These are phyloP conservation scores for Trypanosoma cruzi DNA, from an alignment of 208 protist species.

Conservation along the genomic window DNA sequence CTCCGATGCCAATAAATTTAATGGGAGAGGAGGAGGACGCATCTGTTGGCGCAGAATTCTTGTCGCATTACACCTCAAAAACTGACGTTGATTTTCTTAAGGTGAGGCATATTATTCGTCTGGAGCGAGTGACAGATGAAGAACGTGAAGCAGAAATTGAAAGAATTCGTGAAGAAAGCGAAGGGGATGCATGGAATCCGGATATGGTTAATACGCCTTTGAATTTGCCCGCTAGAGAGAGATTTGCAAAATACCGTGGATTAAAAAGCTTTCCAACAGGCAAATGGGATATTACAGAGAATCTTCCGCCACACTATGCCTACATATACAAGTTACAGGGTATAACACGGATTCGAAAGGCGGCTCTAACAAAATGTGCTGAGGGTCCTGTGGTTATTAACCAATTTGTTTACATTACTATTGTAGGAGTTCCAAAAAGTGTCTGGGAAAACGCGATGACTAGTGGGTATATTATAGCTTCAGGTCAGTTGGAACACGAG, in stretches of 20 bases:
- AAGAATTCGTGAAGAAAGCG: conserved; percentile 69
- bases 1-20: background rate
- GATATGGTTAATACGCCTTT: conserved; percentile 89
- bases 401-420: conserved; percentile 66
- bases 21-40: conserved; percentile 51
- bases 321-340: conserved; percentile 92
- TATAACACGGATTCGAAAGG: conserved; percentile 73
- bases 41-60: conserved; percentile 56
- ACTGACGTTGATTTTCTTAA: conserved; percentile 87
- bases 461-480: conserved; percentile 70
- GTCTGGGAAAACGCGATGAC: conserved; percentile 42
- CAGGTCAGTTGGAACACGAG: conserved; percentile 86
- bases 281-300: conserved; percentile 85
- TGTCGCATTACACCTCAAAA: conserved; percentile 72
- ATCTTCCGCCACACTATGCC: conserved; percentile 82
- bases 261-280: conserved; percentile 88
- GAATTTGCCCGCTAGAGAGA: conserved; percentile 83
- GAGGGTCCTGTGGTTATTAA: conserved; percentile 52
- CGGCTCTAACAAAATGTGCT: conserved; percentile 58
- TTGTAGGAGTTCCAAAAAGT: conserved; percentile 55
- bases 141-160: conserved; percentile 74
- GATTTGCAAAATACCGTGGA: conserved; percentile 88
- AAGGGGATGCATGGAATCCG: conserved; percentile 83
- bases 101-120: conserved; percentile 75
- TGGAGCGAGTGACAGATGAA: conserved; percentile 87